Base-by-base conservation (phyloP, 176 grass and related monocot species). In the Tillandsia fasciculata region DNA sequence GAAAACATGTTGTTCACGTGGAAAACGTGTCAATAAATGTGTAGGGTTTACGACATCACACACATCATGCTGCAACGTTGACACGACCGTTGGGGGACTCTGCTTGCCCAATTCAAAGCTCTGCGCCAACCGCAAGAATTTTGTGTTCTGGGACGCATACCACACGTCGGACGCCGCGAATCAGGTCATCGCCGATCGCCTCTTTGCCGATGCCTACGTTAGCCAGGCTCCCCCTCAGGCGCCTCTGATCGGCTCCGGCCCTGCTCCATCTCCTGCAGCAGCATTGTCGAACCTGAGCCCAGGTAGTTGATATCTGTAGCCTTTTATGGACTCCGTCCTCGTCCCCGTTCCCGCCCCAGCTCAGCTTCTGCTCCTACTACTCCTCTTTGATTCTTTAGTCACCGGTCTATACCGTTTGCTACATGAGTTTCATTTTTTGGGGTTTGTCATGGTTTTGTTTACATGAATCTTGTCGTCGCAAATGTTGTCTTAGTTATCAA, bases 91-190 rank as follows among this genome's bases (percentile, higher is more conserved):
- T 53, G 94, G 86, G 0, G 94, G 87, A 8, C 86, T 99, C 65
- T 99, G 89, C 82, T 74, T 99, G 71, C 94, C 94, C n/a, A 99
- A 81, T 1, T 82, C 94, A 11, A 26, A 17, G 8, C 84, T 99
- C 50, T 99, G 94, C 68, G 13, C 33, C 42, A 71, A 99, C 75
- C 89, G 94, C 74, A 80, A 49, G 48, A 84, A 81, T 20, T 99
- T 81, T 58, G 89, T 99, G 63, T 93, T 99, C 83, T 99, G 94
- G 94, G 94, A 99, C 53, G 94, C 89, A 1, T 99, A 99, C 66
- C 94, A 93, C 87, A 92, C 94, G 66, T 85, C 89, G 24, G 94
- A 99, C 52, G 87, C 94, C 12, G 94, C 94, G 18, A 99, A 93
- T 72, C 58, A 85, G 77, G 66, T 93, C 71, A 99, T 99, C 74